Evolutionary conservation across 148 eudicot genomes (phyloP), one percentile per base, ranked within the genome.

Genomic region (Chenopodium berlandieri): DNA sequence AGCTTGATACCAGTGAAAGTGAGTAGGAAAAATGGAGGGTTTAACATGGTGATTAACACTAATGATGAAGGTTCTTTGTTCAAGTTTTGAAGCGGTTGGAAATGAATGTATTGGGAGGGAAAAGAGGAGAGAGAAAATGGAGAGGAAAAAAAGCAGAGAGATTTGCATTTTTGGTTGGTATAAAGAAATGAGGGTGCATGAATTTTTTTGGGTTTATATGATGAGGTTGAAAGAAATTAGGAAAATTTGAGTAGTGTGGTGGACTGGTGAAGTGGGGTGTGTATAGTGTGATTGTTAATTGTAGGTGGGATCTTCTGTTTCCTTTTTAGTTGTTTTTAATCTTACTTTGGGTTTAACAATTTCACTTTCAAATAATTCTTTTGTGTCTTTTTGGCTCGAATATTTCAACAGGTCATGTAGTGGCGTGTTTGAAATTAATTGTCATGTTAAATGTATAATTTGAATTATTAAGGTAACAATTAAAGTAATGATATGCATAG

Each of bases 1-100:
- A 23, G 99, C 89, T 46, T 93, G 86, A 85, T 96, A 96, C 99
- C 99, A 96, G 86, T 94, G 91, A 2, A 44, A 65, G 80, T 94
- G 94, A 11, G 95, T 91, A 7, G 94, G 95, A 87, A 92, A 94
- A 27, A 92, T 50, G 8, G 98, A 78, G 37, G 99, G 99, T 47
- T 94, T 94, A 0, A 90, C 77, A 9, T 77, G 89, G 80, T 82
- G 92, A 69, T 91, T 86, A n/a, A 96, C 95, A 0, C 85, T 88
- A 73, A 96, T 80, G 0, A 95, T 90, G 94, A 85, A 96, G 44
- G 99, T 96, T 23, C 89, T 79, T 10, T 37, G 86, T 7, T 86
- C 86, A 1, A 80, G 76, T 17, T 83, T 82, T 6, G 85, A 79
- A 13, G 88, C 54, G 65, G 88, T 79, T 76, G 90, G 81, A 69